These are phyloP conservation scores for Candida namnaoensis DNA, from an alignment of 805 yeast genomes.

Conservation along the genomic window DNA sequence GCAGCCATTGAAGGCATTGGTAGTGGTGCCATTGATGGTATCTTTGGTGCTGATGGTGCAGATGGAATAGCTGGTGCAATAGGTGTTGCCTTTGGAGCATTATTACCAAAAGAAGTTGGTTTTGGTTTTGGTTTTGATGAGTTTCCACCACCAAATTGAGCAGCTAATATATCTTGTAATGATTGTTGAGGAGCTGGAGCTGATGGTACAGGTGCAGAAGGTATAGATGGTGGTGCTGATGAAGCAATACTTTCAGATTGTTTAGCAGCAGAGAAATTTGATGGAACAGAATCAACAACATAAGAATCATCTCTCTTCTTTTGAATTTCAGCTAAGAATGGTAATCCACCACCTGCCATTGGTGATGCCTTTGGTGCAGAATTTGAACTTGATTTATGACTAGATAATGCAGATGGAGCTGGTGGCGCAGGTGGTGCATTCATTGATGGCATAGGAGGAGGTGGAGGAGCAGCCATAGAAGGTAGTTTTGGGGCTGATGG, in stretches of 20 bases:
- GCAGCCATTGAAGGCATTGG: constrained; percentile 10
- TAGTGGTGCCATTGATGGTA: no score
- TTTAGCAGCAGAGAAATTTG: no score
- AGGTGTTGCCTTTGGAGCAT: no score
- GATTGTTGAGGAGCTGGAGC: constrained; percentile 5
- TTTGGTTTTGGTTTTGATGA: no score
- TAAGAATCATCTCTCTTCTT: constrained; percentile 35
- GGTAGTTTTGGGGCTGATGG: constrained; percentile 9
- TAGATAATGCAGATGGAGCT: constrained; percentile 4
- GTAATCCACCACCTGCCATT: constrained; percentile 25
- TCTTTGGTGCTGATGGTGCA: constrained; percentile 2
- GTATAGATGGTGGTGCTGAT: constrained; percentile 5
- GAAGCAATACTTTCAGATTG: constrained; percentile 8
- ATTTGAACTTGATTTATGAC: no score
- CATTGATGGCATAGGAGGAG: constrained; percentile 4
- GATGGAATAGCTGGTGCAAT: no score
- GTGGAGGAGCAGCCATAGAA: constrained; percentile 10
- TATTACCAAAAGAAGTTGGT: no score
- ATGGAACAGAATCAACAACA: constrained; percentile 32
- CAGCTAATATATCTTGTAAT: no score
- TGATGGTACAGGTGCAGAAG: constrained; percentile 8
- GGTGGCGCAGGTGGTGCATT: constrained; percentile 6
- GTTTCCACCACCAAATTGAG: no score
- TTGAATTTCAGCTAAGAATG: constrained; percentile 41
- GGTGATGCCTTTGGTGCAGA: constrained; percentile 14